These are phyloP conservation scores for Microsporum audouinii DNA, from an alignment of 2,329 filamentous ascomycete species.

Conservation along the genomic window DNA sequence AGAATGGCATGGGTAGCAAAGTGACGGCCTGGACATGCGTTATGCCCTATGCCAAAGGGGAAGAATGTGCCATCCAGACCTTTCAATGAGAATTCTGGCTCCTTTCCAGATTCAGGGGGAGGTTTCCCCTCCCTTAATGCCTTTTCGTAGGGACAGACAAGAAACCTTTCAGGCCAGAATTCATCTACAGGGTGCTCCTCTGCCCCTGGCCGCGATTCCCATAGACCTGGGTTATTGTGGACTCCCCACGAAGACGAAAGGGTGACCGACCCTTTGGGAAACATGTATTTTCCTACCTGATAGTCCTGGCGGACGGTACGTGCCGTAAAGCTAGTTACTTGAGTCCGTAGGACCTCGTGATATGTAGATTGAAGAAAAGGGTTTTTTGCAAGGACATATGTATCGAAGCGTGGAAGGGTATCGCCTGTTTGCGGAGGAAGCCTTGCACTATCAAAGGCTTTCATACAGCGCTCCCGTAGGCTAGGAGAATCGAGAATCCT, in stretches of 20 bases:
- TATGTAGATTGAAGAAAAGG: not conserved
- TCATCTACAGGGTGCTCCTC: not conserved
- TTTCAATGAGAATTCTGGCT: not conserved
- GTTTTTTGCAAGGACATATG: not conserved
- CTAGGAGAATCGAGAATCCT: not conserved
- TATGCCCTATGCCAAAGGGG: constrained; percentile 23
- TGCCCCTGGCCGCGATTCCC: not conserved
- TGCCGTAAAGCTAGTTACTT: not conserved
- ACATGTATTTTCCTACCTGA: not conserved
- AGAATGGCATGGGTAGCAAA: constrained; percentile 16
- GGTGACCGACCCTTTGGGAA: not conserved
- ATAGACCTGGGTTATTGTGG: not conserved
- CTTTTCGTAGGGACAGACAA: not conserved
- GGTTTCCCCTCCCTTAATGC: not conserved
- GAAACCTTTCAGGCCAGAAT: not conserved
- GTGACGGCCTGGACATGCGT: constrained; percentile 26
- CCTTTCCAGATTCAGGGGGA: not conserved
- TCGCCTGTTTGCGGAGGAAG: not conserved
- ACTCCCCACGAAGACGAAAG: not conserved
- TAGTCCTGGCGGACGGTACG: not conserved
- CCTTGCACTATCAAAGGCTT: not conserved
- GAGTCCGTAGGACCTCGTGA: not conserved
- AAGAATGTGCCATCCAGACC: constrained; percentile 8
- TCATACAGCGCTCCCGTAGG: not conserved
- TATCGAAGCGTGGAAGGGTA: not conserved